A percentile compares a stretch with the other conserved stretches of the same genome.
These are phyloP conservation scores for Termitomyces sp. DNA, from an alignment of 768 basidiomycete species.

Conservation along the genomic window DNA sequence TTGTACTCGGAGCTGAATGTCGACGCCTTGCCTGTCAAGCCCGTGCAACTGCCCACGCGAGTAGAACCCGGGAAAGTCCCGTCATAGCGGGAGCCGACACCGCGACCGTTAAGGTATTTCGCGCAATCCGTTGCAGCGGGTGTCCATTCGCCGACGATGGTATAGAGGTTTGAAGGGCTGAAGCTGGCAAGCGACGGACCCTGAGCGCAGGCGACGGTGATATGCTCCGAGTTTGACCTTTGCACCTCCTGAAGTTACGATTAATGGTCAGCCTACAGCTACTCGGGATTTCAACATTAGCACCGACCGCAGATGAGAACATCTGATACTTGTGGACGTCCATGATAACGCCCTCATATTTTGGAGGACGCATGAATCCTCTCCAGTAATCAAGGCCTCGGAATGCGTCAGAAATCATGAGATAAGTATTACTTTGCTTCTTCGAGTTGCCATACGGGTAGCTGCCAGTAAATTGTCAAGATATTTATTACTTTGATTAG, in stretches of 20 bases:
- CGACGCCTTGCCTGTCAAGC: constrained; percentile 69
- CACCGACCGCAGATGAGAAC: constrained; percentile 56
- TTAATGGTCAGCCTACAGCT: neutral
- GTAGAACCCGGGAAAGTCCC: constrained; percentile 65
- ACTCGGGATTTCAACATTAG: neutral
- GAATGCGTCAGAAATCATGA: constrained; percentile 79
- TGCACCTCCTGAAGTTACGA: constrained; percentile 38
- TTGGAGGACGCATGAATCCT: constrained; percentile 52
- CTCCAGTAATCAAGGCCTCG: constrained; percentile 70
- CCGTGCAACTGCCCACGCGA: constrained; percentile 70
- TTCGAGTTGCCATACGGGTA: constrained; percentile 32
- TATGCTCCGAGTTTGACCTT: constrained; percentile 53
- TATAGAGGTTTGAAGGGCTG: constrained; percentile 63
- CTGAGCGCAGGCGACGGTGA: constrained; percentile 53
- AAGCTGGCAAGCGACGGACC: constrained; percentile 39
- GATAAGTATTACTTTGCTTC: constrained; percentile 59
- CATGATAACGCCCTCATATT: constrained; percentile 66
- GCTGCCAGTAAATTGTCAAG: constrained; percentile 19
- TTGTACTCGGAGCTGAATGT: constrained; percentile 77
- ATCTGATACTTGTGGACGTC: constrained; percentile 83
- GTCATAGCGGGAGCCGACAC: constrained; percentile 62
- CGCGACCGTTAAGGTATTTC: constrained; percentile 83
- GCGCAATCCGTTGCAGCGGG: constrained; percentile 77
- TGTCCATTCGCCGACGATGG: constrained; percentile 87
- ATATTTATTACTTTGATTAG: neutral